These are phyloP conservation scores for Cystofilobasidium macerans DNA, from an alignment of 768 basidiomycete genomes.

Conservation along the genomic window DNA sequence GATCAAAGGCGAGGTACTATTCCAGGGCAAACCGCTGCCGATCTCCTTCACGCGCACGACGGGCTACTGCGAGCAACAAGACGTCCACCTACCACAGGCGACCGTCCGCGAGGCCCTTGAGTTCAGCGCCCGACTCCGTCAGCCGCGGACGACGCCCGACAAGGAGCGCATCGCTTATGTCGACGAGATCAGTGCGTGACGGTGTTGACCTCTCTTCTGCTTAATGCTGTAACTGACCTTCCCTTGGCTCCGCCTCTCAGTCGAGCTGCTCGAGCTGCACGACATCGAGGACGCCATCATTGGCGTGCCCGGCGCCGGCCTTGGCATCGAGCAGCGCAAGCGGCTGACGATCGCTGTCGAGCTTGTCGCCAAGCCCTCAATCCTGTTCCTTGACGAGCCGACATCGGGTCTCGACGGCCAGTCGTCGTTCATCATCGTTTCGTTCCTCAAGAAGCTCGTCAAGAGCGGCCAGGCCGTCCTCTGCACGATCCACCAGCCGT, in stretches of 20 bases:
- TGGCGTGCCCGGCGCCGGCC: slow-evolving; percentile 38
- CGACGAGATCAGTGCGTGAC: slow-evolving; percentile 29
- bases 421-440: slow-evolving; percentile 69
- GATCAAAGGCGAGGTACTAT: slow-evolving; percentile 29
- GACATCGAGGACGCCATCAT: slow-evolving; percentile 36
- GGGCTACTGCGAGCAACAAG: slow-evolving; percentile 38
- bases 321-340: slow-evolving; percentile 32
- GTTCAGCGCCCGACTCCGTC: slow-evolving; percentile 41
- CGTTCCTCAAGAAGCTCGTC: slow-evolving; percentile 41
- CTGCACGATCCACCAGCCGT: slow-evolving; percentile 46
- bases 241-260: background rate
- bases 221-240: background rate
- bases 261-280: slow-evolving; percentile 29
- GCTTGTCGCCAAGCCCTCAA: slow-evolving; percentile 36
- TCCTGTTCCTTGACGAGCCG: slow-evolving; percentile 45
- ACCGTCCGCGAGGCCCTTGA: slow-evolving; percentile 40
- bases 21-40: slow-evolving; percentile 40
- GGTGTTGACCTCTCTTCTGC: too few relatives aligned
- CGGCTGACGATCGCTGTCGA: slow-evolving; percentile 23
- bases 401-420: slow-evolving; percentile 54
- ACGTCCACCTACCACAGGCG: slow-evolving; percentile 3
- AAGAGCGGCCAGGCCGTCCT: slow-evolving; percentile 40
- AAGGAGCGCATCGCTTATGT: slow-evolving; percentile 43
- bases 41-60: slow-evolving; percentile 42
- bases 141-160: slow-evolving; percentile 36